phyloP scores from a whole-genome alignment of 331 rosid species.

The Quercus phellos region DNA sequence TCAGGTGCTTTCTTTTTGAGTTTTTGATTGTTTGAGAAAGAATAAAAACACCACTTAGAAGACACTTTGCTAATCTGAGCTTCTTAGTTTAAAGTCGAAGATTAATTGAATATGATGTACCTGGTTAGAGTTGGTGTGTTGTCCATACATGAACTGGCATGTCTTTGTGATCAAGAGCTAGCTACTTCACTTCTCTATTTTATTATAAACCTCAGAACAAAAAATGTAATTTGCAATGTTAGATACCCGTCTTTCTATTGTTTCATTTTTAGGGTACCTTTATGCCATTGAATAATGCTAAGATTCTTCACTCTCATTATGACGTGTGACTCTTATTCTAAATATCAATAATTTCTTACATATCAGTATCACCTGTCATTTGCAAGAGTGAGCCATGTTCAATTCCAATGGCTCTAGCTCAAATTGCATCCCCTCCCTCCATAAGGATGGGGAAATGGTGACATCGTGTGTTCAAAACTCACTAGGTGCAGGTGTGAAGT shows the following conservation, averaged over 20 bases:
- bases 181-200: background rate
- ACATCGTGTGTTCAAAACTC: background rate
- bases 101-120: background rate
- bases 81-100: background rate
- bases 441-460: background rate
- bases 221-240: background rate
- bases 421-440: background rate
- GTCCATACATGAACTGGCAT: background rate
- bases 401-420: background rate
- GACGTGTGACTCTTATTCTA: no score
- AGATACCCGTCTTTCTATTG: background rate
- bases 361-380: background rate
- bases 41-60: background rate
- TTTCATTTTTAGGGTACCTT: background rate
- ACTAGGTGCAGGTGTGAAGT: background rate
- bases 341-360: background rate
- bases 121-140: background rate
- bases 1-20: background rate
- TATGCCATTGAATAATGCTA: background rate
- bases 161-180: background rate
- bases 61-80: background rate
- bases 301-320: background rate
- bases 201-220: background rate
- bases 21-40: background rate
- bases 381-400: background rate